phyloP scores from a whole-genome alignment of 805 yeast genomes.

The Komagataella mondaviorum region DNA sequence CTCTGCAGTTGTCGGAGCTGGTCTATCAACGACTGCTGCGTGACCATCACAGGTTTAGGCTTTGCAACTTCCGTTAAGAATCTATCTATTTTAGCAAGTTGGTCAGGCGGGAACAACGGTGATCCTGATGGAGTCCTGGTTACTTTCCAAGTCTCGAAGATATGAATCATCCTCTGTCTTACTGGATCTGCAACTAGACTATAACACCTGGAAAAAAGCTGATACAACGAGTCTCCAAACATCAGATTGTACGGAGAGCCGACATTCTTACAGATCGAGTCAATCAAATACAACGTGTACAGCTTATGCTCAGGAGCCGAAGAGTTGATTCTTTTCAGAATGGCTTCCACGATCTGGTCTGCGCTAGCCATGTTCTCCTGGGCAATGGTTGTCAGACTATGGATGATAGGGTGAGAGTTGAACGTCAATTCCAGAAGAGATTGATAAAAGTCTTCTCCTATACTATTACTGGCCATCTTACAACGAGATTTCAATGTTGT shows the following conservation, averaged over 20 bases:
- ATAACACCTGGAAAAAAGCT: slow-evolving; percentile 63
- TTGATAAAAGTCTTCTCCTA: slow-evolving; percentile 51
- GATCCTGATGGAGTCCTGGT: slow-evolving; percentile 47
- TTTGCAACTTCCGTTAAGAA: slow-evolving; percentile 51
- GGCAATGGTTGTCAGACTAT: slow-evolving; percentile 73
- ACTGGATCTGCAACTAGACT: slow-evolving; percentile 66
- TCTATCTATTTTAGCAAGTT: slow-evolving; percentile 57
- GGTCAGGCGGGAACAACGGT: slow-evolving; percentile 61
- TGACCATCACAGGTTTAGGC: slow-evolving; percentile 1
- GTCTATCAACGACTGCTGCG: slow-evolving; percentile 8
- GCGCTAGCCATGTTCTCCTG: slow-evolving; percentile 74
- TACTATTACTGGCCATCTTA: slow-evolving; percentile 3
- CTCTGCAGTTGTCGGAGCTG: slow-evolving; percentile 25
- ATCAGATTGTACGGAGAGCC: slow-evolving; percentile 83
- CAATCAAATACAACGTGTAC: slow-evolving; percentile 72
- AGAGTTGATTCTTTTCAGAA: slow-evolving; percentile 49
- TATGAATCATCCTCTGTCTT: slow-evolving; percentile 56
- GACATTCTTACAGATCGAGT: slow-evolving; percentile 82
- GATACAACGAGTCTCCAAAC: slow-evolving; percentile 57
- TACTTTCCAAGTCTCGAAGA: slow-evolving; percentile 82
- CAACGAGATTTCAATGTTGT: not conserved
- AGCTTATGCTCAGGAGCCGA: slow-evolving; percentile 78
- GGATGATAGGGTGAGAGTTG: slow-evolving; percentile 84
- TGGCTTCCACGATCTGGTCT: slow-evolving; percentile 59
- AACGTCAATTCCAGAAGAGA: slow-evolving; percentile 69